These are phyloP conservation scores for barley (Hordeum vulgare) DNA, from an alignment of 176 grass and related monocot species.

Conservation along the genomic window DNA sequence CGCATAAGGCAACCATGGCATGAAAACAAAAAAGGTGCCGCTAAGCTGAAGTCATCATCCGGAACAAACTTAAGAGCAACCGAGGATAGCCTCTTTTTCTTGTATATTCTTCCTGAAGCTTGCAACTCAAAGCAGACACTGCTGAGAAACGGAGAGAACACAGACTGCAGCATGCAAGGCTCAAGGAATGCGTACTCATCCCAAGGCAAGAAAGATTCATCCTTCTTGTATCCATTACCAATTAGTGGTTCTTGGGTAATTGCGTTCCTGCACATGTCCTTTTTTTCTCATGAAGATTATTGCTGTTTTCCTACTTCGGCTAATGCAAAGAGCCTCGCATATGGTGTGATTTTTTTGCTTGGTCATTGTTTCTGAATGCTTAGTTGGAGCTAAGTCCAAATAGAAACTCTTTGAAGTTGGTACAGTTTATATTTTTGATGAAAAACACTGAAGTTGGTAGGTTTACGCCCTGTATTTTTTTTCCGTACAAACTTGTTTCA, in stretches of 20 bases:
- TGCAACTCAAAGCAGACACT: not conserved
- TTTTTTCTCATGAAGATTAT: not conserved
- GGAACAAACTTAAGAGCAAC: not conserved
- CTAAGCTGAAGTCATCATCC: not conserved
- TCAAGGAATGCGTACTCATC: not conserved
- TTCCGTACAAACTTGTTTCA: not conserved
- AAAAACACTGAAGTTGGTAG: not conserved
- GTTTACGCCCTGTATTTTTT: not conserved
- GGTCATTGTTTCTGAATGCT: not conserved
- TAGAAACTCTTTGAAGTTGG: not conserved
- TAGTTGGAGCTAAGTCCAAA: not conserved
- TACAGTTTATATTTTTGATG: not conserved
- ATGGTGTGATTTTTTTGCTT: not conserved
- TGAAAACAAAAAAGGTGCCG: not conserved
- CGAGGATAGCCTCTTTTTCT: not conserved
- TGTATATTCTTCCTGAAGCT: not conserved
- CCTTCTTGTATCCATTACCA: not conserved
- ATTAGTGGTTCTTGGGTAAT: not conserved
- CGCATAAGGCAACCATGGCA: not conserved
- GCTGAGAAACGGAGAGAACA: not conserved
- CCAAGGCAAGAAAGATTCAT: constrained; percentile 23
- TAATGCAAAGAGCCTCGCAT: not conserved
- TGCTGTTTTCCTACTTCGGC: not conserved
- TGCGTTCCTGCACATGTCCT: not conserved
- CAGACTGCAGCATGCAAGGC: constrained; percentile 18